These are phyloP conservation scores for Exophiala aquamarina DNA, from an alignment of 2,329 filamentous ascomycete species.

Conservation along the genomic window DNA sequence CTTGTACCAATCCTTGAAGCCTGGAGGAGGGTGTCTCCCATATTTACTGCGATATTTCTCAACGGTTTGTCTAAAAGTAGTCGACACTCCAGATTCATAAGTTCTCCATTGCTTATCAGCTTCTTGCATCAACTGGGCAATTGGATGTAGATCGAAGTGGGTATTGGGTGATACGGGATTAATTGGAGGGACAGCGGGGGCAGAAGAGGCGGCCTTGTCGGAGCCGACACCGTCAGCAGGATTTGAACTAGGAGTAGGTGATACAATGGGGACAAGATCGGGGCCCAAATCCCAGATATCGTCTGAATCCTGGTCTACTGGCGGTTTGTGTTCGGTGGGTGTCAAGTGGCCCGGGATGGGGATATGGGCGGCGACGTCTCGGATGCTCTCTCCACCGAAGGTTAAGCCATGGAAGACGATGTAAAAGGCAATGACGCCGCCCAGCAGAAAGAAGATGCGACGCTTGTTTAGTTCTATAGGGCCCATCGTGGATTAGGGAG, in stretches of 20 bases:
- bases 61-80: constrained; percentile 39
- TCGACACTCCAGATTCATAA: constrained; percentile 35
- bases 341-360: constrained; percentile 12
- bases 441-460: constrained; percentile 27
- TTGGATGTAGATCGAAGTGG: constrained; percentile 33
- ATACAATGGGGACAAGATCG: background rate
- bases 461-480: constrained; percentile 29
- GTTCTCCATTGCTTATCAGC: constrained; percentile 35
- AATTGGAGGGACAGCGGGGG: constrained; percentile 1
- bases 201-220: background rate
- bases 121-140: constrained; percentile 35
- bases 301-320: constrained; percentile 13
- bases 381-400: constrained; percentile 6
- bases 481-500: constrained; percentile 18
- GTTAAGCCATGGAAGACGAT: constrained; percentile 26
- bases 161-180: constrained; percentile 7
- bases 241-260: background rate
- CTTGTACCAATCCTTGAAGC: constrained; percentile 41
- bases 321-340: constrained; percentile 17
- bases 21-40: constrained; percentile 42
- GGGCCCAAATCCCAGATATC: constrained; percentile 19
- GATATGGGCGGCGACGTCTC: constrained; percentile 16
- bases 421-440: constrained; percentile 22
- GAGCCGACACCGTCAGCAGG: constrained; percentile 2
- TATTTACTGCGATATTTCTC: constrained; percentile 38